phyloP scores from a whole-genome alignment of 2,329 filamentous ascomycete species.

The Coniochaeta sp. region DNA sequence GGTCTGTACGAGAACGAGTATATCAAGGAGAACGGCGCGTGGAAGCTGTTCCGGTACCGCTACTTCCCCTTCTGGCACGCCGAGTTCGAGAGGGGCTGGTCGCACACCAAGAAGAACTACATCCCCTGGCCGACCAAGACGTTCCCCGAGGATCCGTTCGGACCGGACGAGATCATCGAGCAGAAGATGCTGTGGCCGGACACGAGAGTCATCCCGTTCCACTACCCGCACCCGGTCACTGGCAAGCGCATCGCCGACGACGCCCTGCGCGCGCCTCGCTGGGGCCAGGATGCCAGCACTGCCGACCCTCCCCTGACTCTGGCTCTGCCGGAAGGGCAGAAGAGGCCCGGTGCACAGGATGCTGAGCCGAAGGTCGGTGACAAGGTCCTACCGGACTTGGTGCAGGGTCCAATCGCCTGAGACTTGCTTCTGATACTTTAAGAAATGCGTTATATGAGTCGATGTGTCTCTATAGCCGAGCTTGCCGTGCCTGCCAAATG shows the following conservation, averaged over 20 bases:
- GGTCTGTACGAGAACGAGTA: conserved; percentile 54
- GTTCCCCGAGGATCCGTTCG: conserved; percentile 40
- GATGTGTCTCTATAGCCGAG: neutral
- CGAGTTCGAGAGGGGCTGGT: conserved; percentile 45
- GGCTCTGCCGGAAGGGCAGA: conserved; percentile 26
- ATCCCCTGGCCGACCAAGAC: conserved; percentile 40
- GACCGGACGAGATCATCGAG: conserved; percentile 45
- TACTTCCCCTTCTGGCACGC: conserved; percentile 54
- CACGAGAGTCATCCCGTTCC: conserved; percentile 45
- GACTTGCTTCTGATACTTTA: neutral
- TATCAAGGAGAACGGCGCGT: conserved; percentile 45
- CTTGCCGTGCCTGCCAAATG: neutral
- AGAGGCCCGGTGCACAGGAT: conserved; percentile 21
- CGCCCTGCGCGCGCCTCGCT: conserved; percentile 39
- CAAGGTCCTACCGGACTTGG: conserved; percentile 27
- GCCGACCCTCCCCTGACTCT: conserved; percentile 34
- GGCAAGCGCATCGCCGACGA: conserved; percentile 34
- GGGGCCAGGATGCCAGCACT: conserved; percentile 29
- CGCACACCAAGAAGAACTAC: conserved; percentile 44
- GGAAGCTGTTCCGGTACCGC: conserved; percentile 45
- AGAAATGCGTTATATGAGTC: neutral
- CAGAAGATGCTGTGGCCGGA: conserved; percentile 50
- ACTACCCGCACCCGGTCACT: conserved; percentile 44
- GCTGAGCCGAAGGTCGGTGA: conserved; percentile 20
- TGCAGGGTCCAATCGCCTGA: neutral